phyloP scores from a whole-genome alignment of 345 rosid genomes.

The Hibiscus syriacus region DNA sequence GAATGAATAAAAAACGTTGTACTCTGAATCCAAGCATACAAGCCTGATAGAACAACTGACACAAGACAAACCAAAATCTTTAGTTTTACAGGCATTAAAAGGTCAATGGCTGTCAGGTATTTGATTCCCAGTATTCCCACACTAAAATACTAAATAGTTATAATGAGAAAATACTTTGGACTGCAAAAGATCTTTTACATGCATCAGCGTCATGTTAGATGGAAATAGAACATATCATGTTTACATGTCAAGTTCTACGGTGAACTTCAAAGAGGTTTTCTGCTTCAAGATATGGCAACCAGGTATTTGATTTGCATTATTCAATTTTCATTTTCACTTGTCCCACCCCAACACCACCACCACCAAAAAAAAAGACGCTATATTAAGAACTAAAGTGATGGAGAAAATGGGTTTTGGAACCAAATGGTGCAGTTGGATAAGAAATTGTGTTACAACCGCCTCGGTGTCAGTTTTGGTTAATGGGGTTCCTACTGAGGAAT shows the following conservation, averaged over 20 bases:
- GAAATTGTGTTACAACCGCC: too few species aligned
- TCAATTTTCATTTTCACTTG: not conserved
- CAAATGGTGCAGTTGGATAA: too few species aligned
- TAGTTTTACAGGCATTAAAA: not conserved
- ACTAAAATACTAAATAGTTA: not conserved
- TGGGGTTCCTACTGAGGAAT: too few species aligned
- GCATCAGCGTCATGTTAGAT: not conserved
- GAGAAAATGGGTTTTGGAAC: too few species aligned
- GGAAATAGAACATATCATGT: not conserved
- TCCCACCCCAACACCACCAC: too few species aligned
- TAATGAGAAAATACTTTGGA: not conserved
- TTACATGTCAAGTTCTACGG: not conserved
- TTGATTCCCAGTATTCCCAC: not conserved
- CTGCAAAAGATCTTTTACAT: not conserved
- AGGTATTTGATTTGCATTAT: not conserved
- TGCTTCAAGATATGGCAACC: not conserved
- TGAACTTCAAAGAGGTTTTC: conserved; percentile 1
- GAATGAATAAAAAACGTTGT: not conserved
- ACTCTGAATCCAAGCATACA: not conserved
- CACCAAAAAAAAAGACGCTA: not conserved
- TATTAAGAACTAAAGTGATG: not conserved
- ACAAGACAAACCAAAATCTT: not conserved
- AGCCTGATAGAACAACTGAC: not conserved
- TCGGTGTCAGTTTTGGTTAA: too few species aligned
- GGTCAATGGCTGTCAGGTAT: not conserved